These are phyloP conservation scores for Ascochyta lentis DNA, from an alignment of 2,329 filamentous ascomycete genomes.

Conservation along the genomic window DNA sequence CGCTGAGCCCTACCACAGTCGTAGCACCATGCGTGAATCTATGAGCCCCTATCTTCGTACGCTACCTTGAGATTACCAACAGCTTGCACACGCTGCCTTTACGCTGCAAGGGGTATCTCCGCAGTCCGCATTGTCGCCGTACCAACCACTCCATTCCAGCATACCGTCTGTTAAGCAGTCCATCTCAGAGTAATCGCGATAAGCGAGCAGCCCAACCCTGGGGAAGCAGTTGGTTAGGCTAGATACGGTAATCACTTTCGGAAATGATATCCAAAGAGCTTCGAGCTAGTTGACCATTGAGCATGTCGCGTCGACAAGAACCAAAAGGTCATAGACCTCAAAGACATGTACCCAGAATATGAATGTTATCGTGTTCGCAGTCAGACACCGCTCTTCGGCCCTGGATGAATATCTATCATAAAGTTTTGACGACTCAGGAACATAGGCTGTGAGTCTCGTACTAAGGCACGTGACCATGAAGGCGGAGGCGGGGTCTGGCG, in stretches of 20 bases:
- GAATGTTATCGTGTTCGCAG: not conserved
- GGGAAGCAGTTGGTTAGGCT: conserved; percentile 58
- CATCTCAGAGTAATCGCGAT: conserved; percentile 56
- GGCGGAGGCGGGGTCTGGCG: no score
- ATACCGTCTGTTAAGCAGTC: conserved; percentile 27
- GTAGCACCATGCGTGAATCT: conserved; percentile 60
- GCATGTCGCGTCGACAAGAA: conserved; percentile 56
- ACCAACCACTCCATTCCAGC: conserved; percentile 61
- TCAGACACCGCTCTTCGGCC: not conserved
- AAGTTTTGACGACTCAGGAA: conserved; percentile 1
- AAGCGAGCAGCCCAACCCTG: conserved; percentile 59
- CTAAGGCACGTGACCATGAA: no score
- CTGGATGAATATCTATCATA: not conserved
- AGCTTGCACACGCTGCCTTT: conserved; percentile 55
- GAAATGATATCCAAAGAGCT: conserved; percentile 56
- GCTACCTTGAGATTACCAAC: conserved; percentile 49
- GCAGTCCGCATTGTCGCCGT: conserved; percentile 22
- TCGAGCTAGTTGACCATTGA: conserved; percentile 56
- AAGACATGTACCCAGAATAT: not conserved
- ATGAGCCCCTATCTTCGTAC: conserved; percentile 51
- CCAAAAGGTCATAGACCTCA: conserved; percentile 53
- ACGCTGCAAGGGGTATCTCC: conserved; percentile 49
- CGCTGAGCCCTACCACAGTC: conserved; percentile 53
- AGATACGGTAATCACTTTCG: conserved; percentile 60
- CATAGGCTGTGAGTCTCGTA: no score